A percentile compares a stretch with the other conserved stretches of the same genome.
These are phyloP conservation scores for Aspergillus haitiensis DNA, from an alignment of 495 filamentous ascomycete species.

Conservation along the genomic window DNA sequence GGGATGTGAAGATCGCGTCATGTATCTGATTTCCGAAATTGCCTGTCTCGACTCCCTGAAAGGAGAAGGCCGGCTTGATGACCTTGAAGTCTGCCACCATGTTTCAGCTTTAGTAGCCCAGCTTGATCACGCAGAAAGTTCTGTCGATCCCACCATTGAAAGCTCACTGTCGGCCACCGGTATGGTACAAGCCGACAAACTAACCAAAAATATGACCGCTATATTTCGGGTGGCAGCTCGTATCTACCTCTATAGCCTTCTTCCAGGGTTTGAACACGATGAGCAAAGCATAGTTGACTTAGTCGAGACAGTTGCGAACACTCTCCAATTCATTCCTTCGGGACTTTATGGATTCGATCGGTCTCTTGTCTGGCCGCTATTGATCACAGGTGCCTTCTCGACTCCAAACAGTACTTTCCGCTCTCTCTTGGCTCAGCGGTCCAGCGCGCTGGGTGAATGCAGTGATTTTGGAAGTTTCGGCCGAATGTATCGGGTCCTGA, in stretches of 20 bases:
- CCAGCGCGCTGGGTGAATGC: slow-evolving; percentile 66
- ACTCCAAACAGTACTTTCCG: slow-evolving; percentile 69
- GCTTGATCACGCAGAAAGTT: slow-evolving; percentile 78
- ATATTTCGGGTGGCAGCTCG: slow-evolving; percentile 88
- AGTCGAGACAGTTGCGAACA: slow-evolving; percentile 64
- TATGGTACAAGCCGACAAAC: slow-evolving; percentile 69
- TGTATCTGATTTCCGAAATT: slow-evolving; percentile 98
- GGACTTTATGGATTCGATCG: slow-evolving; percentile 83
- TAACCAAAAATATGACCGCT: slow-evolving; percentile 79
- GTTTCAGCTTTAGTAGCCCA: slow-evolving; percentile 74
- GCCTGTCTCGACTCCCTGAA: slow-evolving; percentile 90
- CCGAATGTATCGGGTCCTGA: slow-evolving; percentile 70
- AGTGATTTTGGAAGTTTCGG: slow-evolving; percentile 81
- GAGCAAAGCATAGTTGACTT: slow-evolving; percentile 66
- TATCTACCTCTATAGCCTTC: slow-evolving; percentile 88
- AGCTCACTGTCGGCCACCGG: slow-evolving; percentile 54
- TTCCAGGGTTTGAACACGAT: slow-evolving; percentile 73
- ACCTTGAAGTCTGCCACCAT: slow-evolving; percentile 75
- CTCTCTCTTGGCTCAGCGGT: slow-evolving; percentile 65
- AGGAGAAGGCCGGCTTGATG: slow-evolving; percentile 68
- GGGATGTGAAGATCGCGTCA: slow-evolving; percentile 95
- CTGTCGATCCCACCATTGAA: slow-evolving; percentile 51
- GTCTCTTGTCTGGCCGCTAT: slow-evolving; percentile 84
- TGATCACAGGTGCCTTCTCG: slow-evolving; percentile 76
- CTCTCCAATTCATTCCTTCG: slow-evolving; percentile 73